Evolutionary conservation across 768 basidiomycete species (phyloP).

Genomic region (Boletellus ananas): DNA sequence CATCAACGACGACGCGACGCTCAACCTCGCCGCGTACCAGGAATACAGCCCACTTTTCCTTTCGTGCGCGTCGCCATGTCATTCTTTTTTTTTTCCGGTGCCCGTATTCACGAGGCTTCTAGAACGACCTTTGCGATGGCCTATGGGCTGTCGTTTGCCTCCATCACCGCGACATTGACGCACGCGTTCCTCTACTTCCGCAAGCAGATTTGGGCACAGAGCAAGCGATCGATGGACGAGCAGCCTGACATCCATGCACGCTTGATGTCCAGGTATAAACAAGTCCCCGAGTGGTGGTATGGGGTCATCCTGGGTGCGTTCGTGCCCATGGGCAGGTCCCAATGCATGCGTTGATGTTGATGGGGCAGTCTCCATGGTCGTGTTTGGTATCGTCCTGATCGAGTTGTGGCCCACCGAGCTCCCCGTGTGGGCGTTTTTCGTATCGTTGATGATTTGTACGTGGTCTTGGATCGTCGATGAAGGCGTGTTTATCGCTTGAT

Average conservation of each 20-base stretch:
- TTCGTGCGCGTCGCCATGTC: constrained; percentile 30
- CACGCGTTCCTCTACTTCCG: constrained; percentile 76
- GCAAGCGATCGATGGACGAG: constrained; percentile 66
- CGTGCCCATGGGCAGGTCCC: neutral
- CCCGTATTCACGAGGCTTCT: neutral
- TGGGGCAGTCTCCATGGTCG: constrained; percentile 44
- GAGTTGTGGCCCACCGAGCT: constrained; percentile 56
- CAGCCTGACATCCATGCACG: constrained; percentile 72
- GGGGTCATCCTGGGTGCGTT: constrained; percentile 24
- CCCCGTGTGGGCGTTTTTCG: constrained; percentile 41
- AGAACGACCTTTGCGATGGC: constrained; percentile 67
- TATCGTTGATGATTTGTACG: constrained; percentile 29
- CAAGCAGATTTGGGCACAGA: constrained; percentile 72
- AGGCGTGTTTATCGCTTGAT: neutral
- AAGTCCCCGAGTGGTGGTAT: constrained; percentile 66
- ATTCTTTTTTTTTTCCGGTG: neutral
- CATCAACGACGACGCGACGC: constrained; percentile 47
- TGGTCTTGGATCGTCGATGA: constrained; percentile 8
- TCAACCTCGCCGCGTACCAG: constrained; percentile 54
- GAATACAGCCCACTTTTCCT: constrained; percentile 62
- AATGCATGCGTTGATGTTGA: neutral
- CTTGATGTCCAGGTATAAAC: constrained; percentile 52
- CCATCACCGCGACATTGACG: constrained; percentile 68
- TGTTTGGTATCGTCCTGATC: constrained; percentile 56
- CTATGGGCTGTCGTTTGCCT: constrained; percentile 81